phyloP scores from a whole-genome alignment of 805 yeast genomes.

The Metschnikowia continentalis region DNA sequence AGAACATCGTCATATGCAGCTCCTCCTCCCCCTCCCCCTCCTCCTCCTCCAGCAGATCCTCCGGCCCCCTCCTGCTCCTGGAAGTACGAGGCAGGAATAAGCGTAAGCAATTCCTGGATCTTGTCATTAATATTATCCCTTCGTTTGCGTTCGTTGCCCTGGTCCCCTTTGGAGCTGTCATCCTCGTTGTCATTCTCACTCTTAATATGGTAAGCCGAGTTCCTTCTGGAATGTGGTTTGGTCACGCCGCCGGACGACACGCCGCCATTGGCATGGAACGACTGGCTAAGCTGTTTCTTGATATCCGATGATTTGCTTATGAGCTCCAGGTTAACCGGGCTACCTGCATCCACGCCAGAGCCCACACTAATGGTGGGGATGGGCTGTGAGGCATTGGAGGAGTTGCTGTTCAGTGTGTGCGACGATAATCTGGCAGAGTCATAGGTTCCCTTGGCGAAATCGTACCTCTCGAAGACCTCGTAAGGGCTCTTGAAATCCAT shows the following conservation, averaged over 20 bases:
- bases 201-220: slow-evolving; percentile 26
- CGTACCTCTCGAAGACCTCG: slow-evolving; percentile 1
- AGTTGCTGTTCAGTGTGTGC: neutral
- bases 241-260: slow-evolving; percentile 26
- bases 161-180: slow-evolving; percentile 24
- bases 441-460: neutral
- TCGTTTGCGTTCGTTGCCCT: slow-evolving; percentile 39
- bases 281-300: slow-evolving; percentile 40
- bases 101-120: slow-evolving; percentile 39
- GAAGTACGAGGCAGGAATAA: slow-evolving; percentile 36
- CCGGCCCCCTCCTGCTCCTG: slow-evolving; percentile 24
- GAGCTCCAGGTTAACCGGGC: slow-evolving; percentile 20
- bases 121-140: slow-evolving; percentile 43
- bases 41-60: slow-evolving; percentile 12
- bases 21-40: slow-evolving; percentile 1
- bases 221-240: slow-evolving; percentile 37
- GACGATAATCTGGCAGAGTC: neutral
- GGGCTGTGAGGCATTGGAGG: neutral
- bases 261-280: slow-evolving; percentile 23
- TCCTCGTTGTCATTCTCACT: slow-evolving; percentile 23
- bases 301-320: slow-evolving; percentile 33
- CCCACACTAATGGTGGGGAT: slow-evolving; percentile 29
- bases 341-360: slow-evolving; percentile 20
- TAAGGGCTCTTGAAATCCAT: slow-evolving; percentile 4
- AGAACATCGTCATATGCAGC: slow-evolving; percentile 4